phyloP scores from a whole-genome alignment of 306 rosid genomes.

The Medicago truncatula region MtrunA17r5.0-ANR NC_053048.1:47150501-47151000 shows the following conservation, averaged over 20 bases:
- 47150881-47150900: too few relatives aligned
- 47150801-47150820: too few relatives aligned
- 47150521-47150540: neutral
- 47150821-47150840: too few relatives aligned
- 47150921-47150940: slow-evolving; percentile 1
- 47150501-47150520: neutral
- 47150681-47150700: neutral
- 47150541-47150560: neutral
- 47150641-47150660: neutral
- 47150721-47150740: too few relatives aligned
- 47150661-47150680: neutral
- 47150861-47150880: too few relatives aligned
- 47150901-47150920: neutral
- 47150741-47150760: too few relatives aligned
- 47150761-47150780: too few relatives aligned
- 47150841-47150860: too few relatives aligned
- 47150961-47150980: neutral
- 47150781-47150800: too few relatives aligned
- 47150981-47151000: slow-evolving; percentile 7
- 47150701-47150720: neutral
- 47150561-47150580: neutral
- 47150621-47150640: neutral
- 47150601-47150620: neutral
- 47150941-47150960: slow-evolving; percentile 4
- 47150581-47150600: neutral